Evolutionary conservation across 352 stramenopile species (phyloP).

Genomic region (Lagenidium giganteum): DNA sequence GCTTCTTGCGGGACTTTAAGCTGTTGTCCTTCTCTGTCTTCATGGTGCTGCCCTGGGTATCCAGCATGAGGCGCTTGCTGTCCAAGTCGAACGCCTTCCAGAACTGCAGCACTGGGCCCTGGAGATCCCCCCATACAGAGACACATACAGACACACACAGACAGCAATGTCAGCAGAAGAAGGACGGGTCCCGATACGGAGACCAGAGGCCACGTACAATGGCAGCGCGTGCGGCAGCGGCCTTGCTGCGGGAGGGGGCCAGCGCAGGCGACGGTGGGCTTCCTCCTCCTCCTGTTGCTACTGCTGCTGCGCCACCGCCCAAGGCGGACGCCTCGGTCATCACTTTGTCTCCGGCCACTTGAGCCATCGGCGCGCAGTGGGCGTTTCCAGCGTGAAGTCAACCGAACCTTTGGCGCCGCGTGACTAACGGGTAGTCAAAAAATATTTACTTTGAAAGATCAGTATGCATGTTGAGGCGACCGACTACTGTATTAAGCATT

Average conservation of each 20-base stretch:
- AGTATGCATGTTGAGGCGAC: no score
- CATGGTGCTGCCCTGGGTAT: constrained; percentile 60
- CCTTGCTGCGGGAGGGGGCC: constrained; percentile 1
- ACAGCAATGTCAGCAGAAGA: background rate
- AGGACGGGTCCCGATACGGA: background rate
- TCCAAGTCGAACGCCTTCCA: constrained; percentile 77
- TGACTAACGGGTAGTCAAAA: no score
- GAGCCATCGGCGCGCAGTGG: no score
- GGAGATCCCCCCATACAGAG: background rate
- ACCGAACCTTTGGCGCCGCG: no score
- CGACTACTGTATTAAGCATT: no score
- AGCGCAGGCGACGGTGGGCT: no score
- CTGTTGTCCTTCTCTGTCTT: constrained; percentile 69
- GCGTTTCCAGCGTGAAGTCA: no score
- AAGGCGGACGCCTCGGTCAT: constrained; percentile 19
- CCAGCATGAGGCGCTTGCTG: constrained; percentile 58
- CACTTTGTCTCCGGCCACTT: constrained; percentile 21
- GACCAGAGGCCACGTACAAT: constrained; percentile 35
- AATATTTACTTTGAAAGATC: no score
- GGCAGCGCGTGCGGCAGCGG: constrained; percentile 18
- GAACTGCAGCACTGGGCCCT: constrained; percentile 52
- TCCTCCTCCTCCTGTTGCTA: no score
- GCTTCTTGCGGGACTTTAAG: constrained; percentile 61
- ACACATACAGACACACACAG: background rate
- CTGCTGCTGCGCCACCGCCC: background rate